Conservation (phyloP, 257 asterid genomes). For the Nicotiana noctiflora region DNA sequence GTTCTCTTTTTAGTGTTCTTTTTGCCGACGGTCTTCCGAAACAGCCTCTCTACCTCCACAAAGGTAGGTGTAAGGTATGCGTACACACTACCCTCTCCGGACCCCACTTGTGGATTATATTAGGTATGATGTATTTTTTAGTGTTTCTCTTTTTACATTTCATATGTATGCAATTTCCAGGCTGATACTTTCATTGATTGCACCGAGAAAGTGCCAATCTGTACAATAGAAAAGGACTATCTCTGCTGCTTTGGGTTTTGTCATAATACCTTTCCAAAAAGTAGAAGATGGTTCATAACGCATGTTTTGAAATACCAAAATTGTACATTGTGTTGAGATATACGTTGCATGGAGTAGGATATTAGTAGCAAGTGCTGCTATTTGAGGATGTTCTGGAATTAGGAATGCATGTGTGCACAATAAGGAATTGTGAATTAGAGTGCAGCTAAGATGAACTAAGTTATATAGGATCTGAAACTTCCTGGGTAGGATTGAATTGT, state of each 20-base stretch:
- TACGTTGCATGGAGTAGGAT: not conserved
- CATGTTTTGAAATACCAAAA: not conserved
- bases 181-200: too few species aligned
- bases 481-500: not conserved
- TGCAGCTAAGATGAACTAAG: not conserved
- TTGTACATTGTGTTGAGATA: not conserved
- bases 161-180: too few species aligned
- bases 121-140: too few species aligned
- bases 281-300: not conserved
- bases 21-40: too few species aligned
- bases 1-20: too few species aligned
- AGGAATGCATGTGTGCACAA: not conserved
- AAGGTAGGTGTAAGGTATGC: too few species aligned
- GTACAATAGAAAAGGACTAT: too few species aligned
- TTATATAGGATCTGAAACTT: not conserved
- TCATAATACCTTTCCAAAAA: not conserved
- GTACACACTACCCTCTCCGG: too few species aligned
- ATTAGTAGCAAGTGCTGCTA: not conserved
- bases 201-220: too few species aligned
- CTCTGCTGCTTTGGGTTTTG: not conserved
- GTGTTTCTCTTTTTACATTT: too few species aligned
- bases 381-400: not conserved
- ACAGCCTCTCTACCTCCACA: too few species aligned
- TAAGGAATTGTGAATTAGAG: not conserved
- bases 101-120: too few species aligned